Evolutionary conservation across 805 yeast species (phyloP).

Genomic region (Candida ipomoeae): DNA sequence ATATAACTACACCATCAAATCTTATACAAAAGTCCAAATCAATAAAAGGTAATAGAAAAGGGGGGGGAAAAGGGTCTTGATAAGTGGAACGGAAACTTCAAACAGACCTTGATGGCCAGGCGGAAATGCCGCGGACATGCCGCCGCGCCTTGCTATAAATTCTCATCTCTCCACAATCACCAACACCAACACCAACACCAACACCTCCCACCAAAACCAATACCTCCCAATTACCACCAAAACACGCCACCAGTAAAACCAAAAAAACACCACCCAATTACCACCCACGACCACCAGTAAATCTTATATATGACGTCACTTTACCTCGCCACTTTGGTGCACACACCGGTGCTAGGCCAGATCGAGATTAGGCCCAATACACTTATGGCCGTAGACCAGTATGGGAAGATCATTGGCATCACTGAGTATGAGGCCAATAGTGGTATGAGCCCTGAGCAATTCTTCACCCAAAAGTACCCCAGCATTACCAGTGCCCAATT

Average conservation of each 20-base stretch:
- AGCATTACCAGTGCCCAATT: constrained; percentile 4
- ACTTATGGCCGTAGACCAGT: constrained; percentile 56
- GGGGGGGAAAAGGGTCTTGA: neutral
- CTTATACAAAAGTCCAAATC: too few species aligned
- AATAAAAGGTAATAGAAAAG: too few species aligned
- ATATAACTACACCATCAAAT: too few species aligned
- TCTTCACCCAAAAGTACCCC: constrained; percentile 13
- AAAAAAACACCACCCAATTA: neutral
- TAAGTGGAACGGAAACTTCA: neutral
- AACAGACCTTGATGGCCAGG: neutral
- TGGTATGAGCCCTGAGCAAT: constrained; percentile 15
- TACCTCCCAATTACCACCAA: neutral
- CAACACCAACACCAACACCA: neutral
- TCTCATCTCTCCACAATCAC: neutral
- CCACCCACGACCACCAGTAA: too few species aligned
- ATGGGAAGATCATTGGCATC: constrained; percentile 51
- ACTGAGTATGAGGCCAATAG: constrained; percentile 13
- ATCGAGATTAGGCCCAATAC: constrained; percentile 54
- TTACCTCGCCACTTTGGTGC: constrained; percentile 68
- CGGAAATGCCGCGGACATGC: neutral
- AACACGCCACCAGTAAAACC: too few species aligned
- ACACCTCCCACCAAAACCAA: neutral
- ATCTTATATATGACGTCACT: constrained; percentile 23
- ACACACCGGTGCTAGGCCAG: constrained; percentile 58
- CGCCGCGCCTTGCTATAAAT: neutral